These are phyloP conservation scores for Penicillium concentricum DNA, from an alignment of 2,329 filamentous ascomycete genomes.

Conservation along the genomic window DNA sequence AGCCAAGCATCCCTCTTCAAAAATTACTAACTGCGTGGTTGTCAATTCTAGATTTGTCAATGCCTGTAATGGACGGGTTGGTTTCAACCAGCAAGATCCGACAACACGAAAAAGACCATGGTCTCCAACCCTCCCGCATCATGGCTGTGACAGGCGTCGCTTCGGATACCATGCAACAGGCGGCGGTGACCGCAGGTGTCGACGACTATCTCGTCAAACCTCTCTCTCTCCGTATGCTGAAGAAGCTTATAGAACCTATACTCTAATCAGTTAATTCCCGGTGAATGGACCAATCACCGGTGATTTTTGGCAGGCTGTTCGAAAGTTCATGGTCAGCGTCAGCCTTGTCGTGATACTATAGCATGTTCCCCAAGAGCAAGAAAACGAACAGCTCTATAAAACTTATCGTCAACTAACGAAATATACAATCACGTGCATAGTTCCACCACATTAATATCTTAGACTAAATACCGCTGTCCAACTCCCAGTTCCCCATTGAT, in stretches of 20 bases:
- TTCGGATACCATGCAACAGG: conserved; percentile 32
- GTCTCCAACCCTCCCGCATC: conserved; percentile 23
- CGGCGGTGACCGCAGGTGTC: conserved; percentile 30
- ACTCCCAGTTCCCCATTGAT: conserved; percentile 18
- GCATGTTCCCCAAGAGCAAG: neutral
- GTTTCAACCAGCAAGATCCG: conserved; percentile 44
- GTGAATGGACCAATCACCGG: neutral
- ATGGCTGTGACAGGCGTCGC: conserved; percentile 36
- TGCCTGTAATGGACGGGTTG: conserved; percentile 48
- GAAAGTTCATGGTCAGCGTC: neutral
- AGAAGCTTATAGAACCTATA: conserved; percentile 24
- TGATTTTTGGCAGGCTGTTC: neutral
- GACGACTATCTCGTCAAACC: conserved; percentile 35
- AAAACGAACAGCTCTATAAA: neutral
- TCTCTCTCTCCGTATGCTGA: conserved; percentile 32
- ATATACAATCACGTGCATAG: neutral
- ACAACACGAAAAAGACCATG: conserved; percentile 30
- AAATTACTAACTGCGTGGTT: neutral
- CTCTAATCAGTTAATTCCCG: neutral
- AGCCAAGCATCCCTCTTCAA: neutral
- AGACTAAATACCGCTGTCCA: conserved; percentile 28
- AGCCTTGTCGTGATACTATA: neutral
- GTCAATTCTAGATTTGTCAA: conserved; percentile 40
- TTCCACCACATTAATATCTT: conserved; percentile 30
- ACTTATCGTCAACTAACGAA: neutral